Conservation (phyloP, 2,329 filamentous ascomycete species). For the Clarireedia hainanense region DNA sequence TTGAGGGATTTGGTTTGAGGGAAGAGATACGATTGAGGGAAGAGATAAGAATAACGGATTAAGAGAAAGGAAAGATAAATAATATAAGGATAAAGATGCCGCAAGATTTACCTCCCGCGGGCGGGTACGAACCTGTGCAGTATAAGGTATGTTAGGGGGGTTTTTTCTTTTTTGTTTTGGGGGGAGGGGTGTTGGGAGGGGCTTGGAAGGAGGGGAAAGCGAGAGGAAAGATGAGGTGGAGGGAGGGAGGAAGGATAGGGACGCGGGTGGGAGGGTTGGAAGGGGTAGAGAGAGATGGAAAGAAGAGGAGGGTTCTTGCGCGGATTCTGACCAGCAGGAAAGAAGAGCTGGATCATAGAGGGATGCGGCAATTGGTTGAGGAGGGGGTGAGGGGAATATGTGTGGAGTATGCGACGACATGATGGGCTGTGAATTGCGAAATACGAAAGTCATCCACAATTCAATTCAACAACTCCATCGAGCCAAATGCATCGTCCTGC, state of each 20-base stretch:
- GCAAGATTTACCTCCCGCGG: conserved; percentile 93
- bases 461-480: too few relatives aligned
- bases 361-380: too few relatives aligned
- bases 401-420: too few relatives aligned
- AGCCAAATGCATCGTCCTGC: too few relatives aligned
- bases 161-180: background rate
- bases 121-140: conserved; percentile 93
- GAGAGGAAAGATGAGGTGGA: too few relatives aligned
- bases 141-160: conserved; percentile 66
- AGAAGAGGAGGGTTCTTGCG: background rate
- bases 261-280: background rate
- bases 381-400: too few relatives aligned
- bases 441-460: too few relatives aligned
- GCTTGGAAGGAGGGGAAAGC: background rate
- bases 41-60: background rate
- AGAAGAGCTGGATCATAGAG: too few relatives aligned
- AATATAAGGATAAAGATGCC: conserved; percentile 56
- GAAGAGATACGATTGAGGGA: background rate
- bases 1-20: background rate
- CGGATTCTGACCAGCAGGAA: too few relatives aligned
- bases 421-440: too few relatives aligned
- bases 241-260: too few relatives aligned
- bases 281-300: background rate
- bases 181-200: background rate
- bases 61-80: background rate